These are phyloP conservation scores for Cutaneotrichosporon cavernicola DNA, from an alignment of 1,284 basidiomycete species.

Conservation along the genomic window DNA sequence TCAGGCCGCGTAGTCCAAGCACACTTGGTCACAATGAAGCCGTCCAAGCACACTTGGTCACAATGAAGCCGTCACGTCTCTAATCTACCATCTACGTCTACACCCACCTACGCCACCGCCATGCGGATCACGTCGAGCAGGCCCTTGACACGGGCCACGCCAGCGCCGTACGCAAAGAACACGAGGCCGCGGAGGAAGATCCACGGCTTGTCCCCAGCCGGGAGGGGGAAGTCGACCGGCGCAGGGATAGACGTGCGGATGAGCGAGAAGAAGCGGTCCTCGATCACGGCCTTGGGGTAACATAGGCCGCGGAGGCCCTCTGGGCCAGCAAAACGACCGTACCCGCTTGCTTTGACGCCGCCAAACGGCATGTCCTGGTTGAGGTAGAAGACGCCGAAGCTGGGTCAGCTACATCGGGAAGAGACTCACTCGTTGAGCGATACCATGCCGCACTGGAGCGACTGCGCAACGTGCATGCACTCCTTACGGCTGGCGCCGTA, in stretches of 20 bases:
- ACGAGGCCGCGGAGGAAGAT: conserved; percentile 73
- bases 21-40: too few species aligned
- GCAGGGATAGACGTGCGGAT: conserved; percentile 80
- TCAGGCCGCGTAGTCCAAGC: too few species aligned
- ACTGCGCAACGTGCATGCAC: conserved; percentile 73
- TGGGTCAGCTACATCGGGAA: conserved; percentile 25
- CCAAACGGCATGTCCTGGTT: conserved; percentile 95
- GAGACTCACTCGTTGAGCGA: conserved; percentile 85
- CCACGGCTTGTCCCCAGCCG: conserved; percentile 56
- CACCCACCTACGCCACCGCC: neutral
- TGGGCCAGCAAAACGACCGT: conserved; percentile 86
- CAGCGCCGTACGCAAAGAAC: conserved; percentile 69
- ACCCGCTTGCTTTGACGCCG: conserved; percentile 82
- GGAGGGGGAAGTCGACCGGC: conserved; percentile 30
- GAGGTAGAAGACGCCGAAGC: conserved; percentile 80
- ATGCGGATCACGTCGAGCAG: conserved; percentile 4
- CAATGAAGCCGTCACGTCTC: too few species aligned
- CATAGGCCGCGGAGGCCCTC: conserved; percentile 87
- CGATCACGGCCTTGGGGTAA: conserved; percentile 79
- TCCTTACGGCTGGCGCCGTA: conserved; percentile 77
- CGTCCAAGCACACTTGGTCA: too few species aligned
- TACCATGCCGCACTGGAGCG: conserved; percentile 91
- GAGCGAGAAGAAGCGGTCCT: conserved; percentile 77
- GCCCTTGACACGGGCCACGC: conserved; percentile 1
- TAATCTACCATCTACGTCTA: neutral